These are phyloP conservation scores for Arctium lappa DNA, from an alignment of 129 eudicot species.

Conservation along the genomic window DNA sequence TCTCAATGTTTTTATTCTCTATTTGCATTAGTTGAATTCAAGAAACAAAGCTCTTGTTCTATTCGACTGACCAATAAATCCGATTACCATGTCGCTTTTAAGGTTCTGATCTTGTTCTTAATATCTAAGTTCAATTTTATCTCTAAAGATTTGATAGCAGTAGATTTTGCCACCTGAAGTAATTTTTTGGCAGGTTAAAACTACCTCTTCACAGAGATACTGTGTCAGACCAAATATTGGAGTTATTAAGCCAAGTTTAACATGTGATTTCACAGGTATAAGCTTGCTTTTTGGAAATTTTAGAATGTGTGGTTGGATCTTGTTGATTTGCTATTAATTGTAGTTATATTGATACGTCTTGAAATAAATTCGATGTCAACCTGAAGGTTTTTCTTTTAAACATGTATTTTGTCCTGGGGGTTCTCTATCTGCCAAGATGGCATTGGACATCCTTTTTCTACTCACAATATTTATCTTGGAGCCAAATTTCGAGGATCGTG, in stretches of 20 bases:
- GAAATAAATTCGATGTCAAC: neutral
- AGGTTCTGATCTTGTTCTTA: constrained; percentile 11
- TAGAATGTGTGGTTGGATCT: neutral
- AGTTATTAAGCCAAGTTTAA: constrained; percentile 36
- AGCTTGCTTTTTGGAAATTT: neutral
- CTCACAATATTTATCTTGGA: neutral
- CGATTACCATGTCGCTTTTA: constrained; percentile 55
- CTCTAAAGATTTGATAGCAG: neutral
- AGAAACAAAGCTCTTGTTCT: constrained; percentile 57
- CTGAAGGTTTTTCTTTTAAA: neutral
- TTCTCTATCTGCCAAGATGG: neutral
- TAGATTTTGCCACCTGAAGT: constrained; percentile 6
- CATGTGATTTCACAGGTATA: constrained; percentile 44
- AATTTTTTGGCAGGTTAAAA: constrained; percentile 45
- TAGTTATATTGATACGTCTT: neutral
- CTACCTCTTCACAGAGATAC: constrained; percentile 49
- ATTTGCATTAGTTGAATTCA: constrained; percentile 46
- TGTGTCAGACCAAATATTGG: constrained; percentile 50
- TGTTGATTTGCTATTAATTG: constrained; percentile 5
- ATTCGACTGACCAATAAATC: constrained; percentile 52
- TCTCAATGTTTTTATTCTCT: constrained; percentile 12
- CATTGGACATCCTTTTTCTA: neutral
- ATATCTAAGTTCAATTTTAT: neutral
- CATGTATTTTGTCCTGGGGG: neutral
- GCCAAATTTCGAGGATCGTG: neutral